A percentile compares a stretch with the other conserved stretches of the same genome.
phyloP scores from a whole-genome alignment of 352 stramenopile genomes.

The Globisporangium alternatum region DNA sequence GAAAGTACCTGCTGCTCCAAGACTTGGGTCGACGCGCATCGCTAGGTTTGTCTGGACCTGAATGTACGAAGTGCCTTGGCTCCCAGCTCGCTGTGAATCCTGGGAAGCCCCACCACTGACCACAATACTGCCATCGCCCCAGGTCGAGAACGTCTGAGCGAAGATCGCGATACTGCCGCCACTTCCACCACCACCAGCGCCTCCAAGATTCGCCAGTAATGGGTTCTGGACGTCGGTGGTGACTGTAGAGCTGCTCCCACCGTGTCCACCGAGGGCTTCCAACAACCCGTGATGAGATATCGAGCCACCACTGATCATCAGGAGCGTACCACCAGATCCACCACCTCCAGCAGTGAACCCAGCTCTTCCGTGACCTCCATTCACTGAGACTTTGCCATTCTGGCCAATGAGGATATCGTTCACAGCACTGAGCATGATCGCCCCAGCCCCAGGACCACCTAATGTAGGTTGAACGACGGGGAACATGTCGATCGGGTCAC shows the following conservation, averaged over 20 bases:
- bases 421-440: constrained; percentile 80
- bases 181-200: constrained; percentile 85
- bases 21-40: constrained; percentile 57
- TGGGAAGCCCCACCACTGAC: constrained; percentile 71
- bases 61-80: constrained; percentile 38
- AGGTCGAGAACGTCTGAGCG: constrained; percentile 90
- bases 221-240: constrained; percentile 5
- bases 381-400: constrained; percentile 71
- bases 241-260: constrained; percentile 44
- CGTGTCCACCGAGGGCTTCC: constrained; percentile 75
- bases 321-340: constrained; percentile 48
- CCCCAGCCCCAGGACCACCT: constrained; percentile 91
- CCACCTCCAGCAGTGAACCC: constrained; percentile 59
- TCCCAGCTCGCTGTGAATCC: constrained; percentile 31
- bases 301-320: constrained; percentile 47
- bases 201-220: neutral
- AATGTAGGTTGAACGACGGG: constrained; percentile 61
- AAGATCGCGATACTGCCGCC: constrained; percentile 85
- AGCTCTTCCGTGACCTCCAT: constrained; percentile 53
- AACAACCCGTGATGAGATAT: constrained; percentile 73
- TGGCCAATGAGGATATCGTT: constrained; percentile 93
- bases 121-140: constrained; percentile 66
- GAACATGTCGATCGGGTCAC: constrained; percentile 78
- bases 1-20: constrained; percentile 60
- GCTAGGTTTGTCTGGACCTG: constrained; percentile 39